These are phyloP conservation scores for Teratosphaeria gauchensis DNA, from an alignment of 2,329 filamentous ascomycete species.

Conservation along the genomic window DNA sequence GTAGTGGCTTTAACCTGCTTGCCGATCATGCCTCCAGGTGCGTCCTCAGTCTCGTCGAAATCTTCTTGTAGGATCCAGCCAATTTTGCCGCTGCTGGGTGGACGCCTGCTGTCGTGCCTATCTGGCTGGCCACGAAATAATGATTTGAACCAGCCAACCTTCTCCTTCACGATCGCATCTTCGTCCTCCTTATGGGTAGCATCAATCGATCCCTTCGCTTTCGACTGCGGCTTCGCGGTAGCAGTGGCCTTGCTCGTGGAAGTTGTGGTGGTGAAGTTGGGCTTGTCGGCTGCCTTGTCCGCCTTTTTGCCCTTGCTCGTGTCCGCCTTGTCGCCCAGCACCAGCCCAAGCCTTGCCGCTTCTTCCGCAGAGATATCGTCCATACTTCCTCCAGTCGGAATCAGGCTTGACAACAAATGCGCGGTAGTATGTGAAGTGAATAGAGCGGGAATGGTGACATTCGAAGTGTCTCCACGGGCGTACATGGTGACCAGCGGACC, in stretches of 20 bases:
- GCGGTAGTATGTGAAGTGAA: constrained; percentile 95
- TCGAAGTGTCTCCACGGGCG: constrained; percentile 90
- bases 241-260: constrained; percentile 7
- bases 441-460: constrained; percentile 84
- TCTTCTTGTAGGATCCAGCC: constrained; percentile 64
- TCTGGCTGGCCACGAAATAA: constrained; percentile 23
- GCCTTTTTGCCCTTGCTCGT: constrained; percentile 5
- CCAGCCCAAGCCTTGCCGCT: constrained; percentile 39
- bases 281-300: constrained; percentile 10
- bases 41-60: constrained; percentile 51
- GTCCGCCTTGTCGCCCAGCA: constrained; percentile 13
- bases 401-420: constrained; percentile 78
- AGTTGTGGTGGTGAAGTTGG: constrained; percentile 19
- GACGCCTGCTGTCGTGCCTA: constrained; percentile 45
- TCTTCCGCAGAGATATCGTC: constrained; percentile 53
- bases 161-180: constrained; percentile 1
- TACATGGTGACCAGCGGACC: constrained; percentile 95
- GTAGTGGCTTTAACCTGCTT: constrained; percentile 10
- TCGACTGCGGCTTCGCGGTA: constrained; percentile 9
- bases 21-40: constrained; percentile 19
- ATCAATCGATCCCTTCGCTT: constrained; percentile 2
- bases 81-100: constrained; percentile 62
- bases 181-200: background rate
- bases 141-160: constrained; percentile 36
- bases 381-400: constrained; percentile 59